Base-by-base conservation (phyloP, 257 asterid genomes). In the Rhazya stricta region DNA sequence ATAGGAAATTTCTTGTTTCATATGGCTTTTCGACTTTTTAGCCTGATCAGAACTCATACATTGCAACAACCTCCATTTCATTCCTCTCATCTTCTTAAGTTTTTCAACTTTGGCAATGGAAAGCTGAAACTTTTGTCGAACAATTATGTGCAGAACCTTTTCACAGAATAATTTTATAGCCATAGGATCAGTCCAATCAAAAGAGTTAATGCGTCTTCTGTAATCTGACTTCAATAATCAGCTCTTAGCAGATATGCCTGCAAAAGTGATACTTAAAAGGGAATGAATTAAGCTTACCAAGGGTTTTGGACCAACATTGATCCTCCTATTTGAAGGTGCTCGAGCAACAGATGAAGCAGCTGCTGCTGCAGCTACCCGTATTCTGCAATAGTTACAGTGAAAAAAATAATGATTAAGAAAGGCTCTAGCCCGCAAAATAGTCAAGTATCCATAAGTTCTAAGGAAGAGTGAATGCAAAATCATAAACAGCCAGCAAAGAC, bases 291-390 rank as follows among this genome's bases (percentile, higher is more conserved):
- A 75, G 74, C 89, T 88, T 72, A 88, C 91, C 1, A 72, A 39
- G 62, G 84, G 84, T 76, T 84, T 89, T 75, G 81, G 90, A 78
- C 74, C 81, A 39, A n/a, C n/a, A n/a, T 79, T 82, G 63, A 80
- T 66, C 61, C 81, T 87, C 81, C 86, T 74, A 67, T 51, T 80
- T 25, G 90, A 79, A 75, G 94, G 94, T 76, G 96, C 96, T 71
- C 98, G 92, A 74, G 96, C 98, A 70, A 92, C 90, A 4, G 91
- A 91, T 74, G 99, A 89, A 77, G 97, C 98, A 18, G 93, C 98
- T 6, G 97, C 98, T 6, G 97, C 97, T 10, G 99, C 99, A 37
- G 87, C 97, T 15, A 95, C 99, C 0, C 98, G 91, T 88, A 95
- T 91, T 82, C 99, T 94, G 89, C 84, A 71, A 74, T 56, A 77